Evolutionary conservation across 805 yeast genomes (phyloP).

Genomic region (Schwanniomyces vanrijiae): DNA sequence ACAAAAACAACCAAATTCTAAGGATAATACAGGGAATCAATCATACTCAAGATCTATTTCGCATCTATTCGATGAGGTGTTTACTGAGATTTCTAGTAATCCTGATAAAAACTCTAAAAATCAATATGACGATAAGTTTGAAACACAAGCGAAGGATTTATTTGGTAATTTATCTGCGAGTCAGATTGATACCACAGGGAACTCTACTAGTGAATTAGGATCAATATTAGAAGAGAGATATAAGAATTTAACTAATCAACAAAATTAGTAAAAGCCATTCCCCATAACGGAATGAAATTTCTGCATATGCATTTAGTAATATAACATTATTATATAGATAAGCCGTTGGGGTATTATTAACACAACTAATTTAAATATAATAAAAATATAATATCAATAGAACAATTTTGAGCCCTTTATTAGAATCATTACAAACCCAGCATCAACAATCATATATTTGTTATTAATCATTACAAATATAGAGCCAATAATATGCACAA

Average conservation of each 20-base stretch:
- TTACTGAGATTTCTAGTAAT: constrained; percentile 5
- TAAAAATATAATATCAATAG: no score
- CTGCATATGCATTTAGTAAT: background rate
- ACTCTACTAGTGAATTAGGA: constrained; percentile 23
- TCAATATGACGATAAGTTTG: constrained; percentile 4
- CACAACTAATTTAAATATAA: no score
- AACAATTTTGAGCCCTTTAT: background rate
- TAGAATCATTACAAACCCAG: no score
- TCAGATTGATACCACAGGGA: constrained; percentile 11
- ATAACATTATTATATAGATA: background rate
- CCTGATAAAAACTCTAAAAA: background rate
- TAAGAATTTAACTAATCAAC: constrained; percentile 16
- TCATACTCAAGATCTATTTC: constrained; percentile 30
- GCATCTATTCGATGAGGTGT: constrained; percentile 31
- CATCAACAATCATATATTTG: no score
- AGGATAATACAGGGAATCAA: constrained; percentile 8
- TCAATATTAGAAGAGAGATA: constrained; percentile 21
- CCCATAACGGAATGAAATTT: background rate
- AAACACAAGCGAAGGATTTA: constrained; percentile 5
- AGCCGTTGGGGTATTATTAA: background rate
- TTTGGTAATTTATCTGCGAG: constrained; percentile 7
- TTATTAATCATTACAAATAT: background rate
- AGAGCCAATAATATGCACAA: background rate
- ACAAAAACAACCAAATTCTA: background rate
- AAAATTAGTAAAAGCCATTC: background rate